Conservation (phyloP, 352 stramenopile species). For the Halophytophthora batemanensis region DNA sequence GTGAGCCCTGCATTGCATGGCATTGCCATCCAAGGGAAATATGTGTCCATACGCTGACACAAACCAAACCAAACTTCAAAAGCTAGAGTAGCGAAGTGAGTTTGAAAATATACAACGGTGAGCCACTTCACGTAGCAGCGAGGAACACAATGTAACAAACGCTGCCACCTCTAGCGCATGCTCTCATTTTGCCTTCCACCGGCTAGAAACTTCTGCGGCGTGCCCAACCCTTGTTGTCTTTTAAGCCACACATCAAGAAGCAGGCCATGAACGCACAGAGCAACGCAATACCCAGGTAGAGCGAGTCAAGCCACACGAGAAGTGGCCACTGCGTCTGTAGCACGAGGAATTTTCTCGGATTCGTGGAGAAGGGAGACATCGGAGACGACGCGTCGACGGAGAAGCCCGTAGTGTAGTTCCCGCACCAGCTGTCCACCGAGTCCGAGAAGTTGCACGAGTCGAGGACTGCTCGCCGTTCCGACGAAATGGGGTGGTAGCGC, state of each 20-base stretch:
- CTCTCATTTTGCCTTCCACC: conserved; percentile 1
- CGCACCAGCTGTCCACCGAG: conserved; percentile 16
- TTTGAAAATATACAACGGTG: too few relatives aligned
- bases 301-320: conserved; percentile 6
- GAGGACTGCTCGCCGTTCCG: conserved; percentile 8
- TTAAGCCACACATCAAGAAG: neutral
- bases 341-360: conserved; percentile 7
- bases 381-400: neutral
- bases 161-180: neutral
- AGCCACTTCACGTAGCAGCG: too few relatives aligned
- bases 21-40: too few relatives aligned
- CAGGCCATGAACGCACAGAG: neutral
- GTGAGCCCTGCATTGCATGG: too few relatives aligned
- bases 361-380: conserved; percentile 6
- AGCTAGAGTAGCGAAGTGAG: too few relatives aligned
- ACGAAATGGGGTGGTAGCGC: neutral
- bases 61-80: too few relatives aligned
- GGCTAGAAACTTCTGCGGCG: conserved; percentile 8
- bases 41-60: too few relatives aligned
- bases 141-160: too few relatives aligned
- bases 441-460: conserved; percentile 4
- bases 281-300: neutral
- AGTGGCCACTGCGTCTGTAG: conserved; percentile 9
- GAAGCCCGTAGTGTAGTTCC: neutral
- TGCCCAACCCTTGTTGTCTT: neutral